Percentiles rank a stretch among this genome's conserved stretches.
Evolutionary conservation across 352 stramenopile genomes (phyloP).

Genomic region (Pythium aristosporum): DNA sequence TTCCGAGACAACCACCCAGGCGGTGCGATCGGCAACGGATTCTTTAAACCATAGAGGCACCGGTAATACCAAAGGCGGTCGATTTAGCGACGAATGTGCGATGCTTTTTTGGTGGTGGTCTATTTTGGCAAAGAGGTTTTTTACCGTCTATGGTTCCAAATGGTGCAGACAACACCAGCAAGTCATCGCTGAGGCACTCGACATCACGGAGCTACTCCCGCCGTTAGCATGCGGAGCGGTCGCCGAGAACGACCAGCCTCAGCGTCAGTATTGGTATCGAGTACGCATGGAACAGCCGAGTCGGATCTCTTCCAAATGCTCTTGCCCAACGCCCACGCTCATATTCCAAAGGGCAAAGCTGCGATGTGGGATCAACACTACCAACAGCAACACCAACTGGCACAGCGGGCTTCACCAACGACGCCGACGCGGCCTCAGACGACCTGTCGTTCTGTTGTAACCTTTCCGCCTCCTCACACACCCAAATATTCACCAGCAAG

Average conservation of each 20-base stretch:
- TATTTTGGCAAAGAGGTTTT: neutral
- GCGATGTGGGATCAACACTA: slow-evolving; percentile 37
- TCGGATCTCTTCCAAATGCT: slow-evolving; percentile 38
- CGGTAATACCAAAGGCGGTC: neutral
- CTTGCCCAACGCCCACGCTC: slow-evolving; percentile 34
- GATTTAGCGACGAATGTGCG: no score
- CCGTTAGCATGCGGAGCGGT: neutral
- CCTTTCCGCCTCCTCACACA: neutral
- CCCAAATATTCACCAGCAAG: neutral
- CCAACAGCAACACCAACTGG: slow-evolving; percentile 22
- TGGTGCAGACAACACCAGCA: no score
- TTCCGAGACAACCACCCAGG: slow-evolving; percentile 69
- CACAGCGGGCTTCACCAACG: neutral
- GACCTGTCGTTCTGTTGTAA: neutral
- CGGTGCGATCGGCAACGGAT: slow-evolving; percentile 54
- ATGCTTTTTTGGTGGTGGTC: neutral
- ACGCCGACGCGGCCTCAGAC: slow-evolving; percentile 22
- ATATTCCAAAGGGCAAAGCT: slow-evolving; percentile 30
- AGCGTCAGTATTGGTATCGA: neutral
- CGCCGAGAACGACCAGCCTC: slow-evolving; percentile 1
- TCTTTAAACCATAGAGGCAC: slow-evolving; percentile 3
- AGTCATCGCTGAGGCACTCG: neutral
- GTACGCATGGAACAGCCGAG: neutral
- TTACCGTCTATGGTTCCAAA: no score
- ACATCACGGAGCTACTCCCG: neutral